These are phyloP conservation scores for Albifimbria verrucaria DNA, from an alignment of 2,329 filamentous ascomycete species.

Conservation along the genomic window DNA sequence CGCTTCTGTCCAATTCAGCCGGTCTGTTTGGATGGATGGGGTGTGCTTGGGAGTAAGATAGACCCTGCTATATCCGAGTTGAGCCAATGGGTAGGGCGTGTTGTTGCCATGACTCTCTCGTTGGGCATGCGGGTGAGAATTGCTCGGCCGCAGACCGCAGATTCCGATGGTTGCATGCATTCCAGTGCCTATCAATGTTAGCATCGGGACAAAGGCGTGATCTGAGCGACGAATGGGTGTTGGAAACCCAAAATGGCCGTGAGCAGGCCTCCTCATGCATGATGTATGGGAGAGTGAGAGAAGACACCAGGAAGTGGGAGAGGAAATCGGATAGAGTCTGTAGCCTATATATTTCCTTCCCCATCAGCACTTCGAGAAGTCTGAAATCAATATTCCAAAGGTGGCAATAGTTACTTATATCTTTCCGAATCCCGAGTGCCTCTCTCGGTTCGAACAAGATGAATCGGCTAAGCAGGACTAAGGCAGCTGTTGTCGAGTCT, in stretches of 20 bases:
- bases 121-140: not conserved
- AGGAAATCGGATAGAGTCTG: too few relatives aligned
- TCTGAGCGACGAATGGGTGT: not conserved
- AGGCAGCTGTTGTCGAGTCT: conserved; percentile 12
- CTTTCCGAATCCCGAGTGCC: not conserved
- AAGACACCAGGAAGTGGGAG: too few relatives aligned
- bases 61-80: not conserved
- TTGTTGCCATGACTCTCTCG: not conserved
- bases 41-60: not conserved
- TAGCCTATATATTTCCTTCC: not conserved
- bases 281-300: too few relatives aligned
- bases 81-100: not conserved
- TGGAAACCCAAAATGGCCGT: not conserved
- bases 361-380: too few relatives aligned
- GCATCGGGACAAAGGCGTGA: not conserved
- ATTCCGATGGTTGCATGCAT: not conserved
- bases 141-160: not conserved
- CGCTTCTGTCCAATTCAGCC: not conserved
- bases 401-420: not conserved
- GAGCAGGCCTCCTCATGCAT: too few relatives aligned
- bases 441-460: conserved; percentile 8
- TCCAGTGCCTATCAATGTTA: not conserved
- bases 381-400: too few relatives aligned
- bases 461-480: conserved; percentile 14
- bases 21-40: not conserved